Percentiles rank a stretch among this genome's conserved stretches.
These are phyloP conservation scores for Irpex sp. DNA, from an alignment of 1,284 basidiomycete species.

Conservation along the genomic window DNA sequence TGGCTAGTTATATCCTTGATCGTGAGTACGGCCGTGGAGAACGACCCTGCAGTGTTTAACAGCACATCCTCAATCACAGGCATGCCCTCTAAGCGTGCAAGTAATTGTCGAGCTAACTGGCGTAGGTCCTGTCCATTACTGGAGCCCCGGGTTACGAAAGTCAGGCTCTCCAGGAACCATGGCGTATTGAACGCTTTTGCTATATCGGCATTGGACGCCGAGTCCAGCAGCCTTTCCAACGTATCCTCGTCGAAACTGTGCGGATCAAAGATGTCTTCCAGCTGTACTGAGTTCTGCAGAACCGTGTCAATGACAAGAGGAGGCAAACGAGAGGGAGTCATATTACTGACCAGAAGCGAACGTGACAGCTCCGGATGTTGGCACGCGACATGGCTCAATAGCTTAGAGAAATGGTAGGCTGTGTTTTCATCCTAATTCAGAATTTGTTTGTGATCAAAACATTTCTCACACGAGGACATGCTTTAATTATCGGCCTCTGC, in stretches of 20 bases:
- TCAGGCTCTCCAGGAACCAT: constrained; percentile 37
- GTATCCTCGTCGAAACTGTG: constrained; percentile 49
- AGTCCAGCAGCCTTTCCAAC: constrained; percentile 52
- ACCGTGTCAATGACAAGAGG: not conserved
- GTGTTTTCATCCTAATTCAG: constrained; percentile 44
- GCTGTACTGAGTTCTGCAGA: constrained; percentile 48
- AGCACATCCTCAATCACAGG: constrained; percentile 53
- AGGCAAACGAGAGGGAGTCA: not conserved
- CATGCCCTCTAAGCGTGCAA: constrained; percentile 53
- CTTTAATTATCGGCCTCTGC: not conserved
- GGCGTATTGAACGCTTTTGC: constrained; percentile 38
- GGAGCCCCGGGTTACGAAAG: constrained; percentile 34
- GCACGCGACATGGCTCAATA: constrained; percentile 56
- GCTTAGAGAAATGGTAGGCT: constrained; percentile 50
- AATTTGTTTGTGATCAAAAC: too few species aligned
- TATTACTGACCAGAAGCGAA: constrained; percentile 35
- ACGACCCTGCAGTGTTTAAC: constrained; percentile 46
- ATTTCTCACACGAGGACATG: too few species aligned
- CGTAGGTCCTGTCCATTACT: constrained; percentile 37
- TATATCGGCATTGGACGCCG: constrained; percentile 57
- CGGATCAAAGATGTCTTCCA: constrained; percentile 47
- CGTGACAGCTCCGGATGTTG: constrained; percentile 46
- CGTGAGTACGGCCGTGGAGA: constrained; percentile 38
- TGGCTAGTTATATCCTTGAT: constrained; percentile 55
- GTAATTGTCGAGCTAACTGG: constrained; percentile 39